phyloP scores from a whole-genome alignment of 2,329 filamentous ascomycete species.

The Botrytis paeoniae region DNA sequence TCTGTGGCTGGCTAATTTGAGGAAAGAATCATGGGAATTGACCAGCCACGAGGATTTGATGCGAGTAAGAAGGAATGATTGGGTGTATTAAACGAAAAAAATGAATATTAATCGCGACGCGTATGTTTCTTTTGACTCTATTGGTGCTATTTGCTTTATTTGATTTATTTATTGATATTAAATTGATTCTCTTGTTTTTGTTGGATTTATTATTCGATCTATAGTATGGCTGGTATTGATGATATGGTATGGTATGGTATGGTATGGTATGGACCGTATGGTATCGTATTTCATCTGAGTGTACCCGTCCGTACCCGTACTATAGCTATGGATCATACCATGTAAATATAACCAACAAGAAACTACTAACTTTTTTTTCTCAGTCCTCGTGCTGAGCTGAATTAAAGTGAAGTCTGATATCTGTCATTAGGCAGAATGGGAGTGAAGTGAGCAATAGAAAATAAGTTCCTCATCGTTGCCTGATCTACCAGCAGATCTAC shows the following conservation, averaged over 20 bases:
- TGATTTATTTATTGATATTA: neutral
- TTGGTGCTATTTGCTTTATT: neutral
- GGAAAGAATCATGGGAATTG: neutral
- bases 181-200: neutral
- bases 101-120: conserved; percentile 5
- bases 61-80: neutral
- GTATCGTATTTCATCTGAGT: neutral
- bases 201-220: neutral
- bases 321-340: neutral
- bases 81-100: neutral
- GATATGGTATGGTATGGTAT: too few relatives aligned
- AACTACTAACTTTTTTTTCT: neutral
- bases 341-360: neutral
- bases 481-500: neutral
- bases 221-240: too few relatives aligned
- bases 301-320: neutral
- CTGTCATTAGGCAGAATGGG: neutral
- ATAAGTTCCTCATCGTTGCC: neutral
- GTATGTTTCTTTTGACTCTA: neutral
- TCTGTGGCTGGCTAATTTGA: conserved; percentile 7
- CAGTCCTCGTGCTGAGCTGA: neutral
- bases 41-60: conserved; percentile 16
- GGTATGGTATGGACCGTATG: neutral
- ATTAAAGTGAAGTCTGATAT: neutral
- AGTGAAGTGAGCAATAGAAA: neutral